phyloP scores from a whole-genome alignment of 441 rosid genomes.

The Viola pubescens region DNA sequence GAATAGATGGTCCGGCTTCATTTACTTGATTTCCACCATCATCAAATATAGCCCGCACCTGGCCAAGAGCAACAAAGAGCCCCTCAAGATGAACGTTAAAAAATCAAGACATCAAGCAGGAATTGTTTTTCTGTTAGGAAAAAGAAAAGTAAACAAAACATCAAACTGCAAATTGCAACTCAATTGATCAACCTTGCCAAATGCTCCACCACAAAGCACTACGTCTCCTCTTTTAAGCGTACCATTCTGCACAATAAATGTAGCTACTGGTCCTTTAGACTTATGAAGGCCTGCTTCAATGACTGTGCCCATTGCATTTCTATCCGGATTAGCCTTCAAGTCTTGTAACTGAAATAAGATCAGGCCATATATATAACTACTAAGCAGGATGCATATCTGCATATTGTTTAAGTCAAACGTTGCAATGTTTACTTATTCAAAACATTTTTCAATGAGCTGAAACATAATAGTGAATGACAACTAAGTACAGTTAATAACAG shows the following conservation, averaged over 20 bases:
- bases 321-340: conserved; percentile 90
- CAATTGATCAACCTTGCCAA: conserved; percentile 65
- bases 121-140: not conserved
- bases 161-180: conserved; percentile 11
- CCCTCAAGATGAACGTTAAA: not conserved
- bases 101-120: not conserved
- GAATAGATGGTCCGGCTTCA: conserved; percentile 94
- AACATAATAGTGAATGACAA: too few species aligned
- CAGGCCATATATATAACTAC: conserved; percentile 6
- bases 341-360: conserved; percentile 74
- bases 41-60: conserved; percentile 95
- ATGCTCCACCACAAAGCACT: conserved; percentile 91
- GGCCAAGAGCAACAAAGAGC: conserved; percentile 17
- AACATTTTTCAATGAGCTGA: too few species aligned
- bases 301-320: conserved; percentile 94
- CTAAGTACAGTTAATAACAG: too few species aligned
- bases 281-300: conserved; percentile 94
- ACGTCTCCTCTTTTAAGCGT: conserved; percentile 83
- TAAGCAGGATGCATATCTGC: conserved; percentile 9
- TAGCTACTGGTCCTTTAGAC: conserved; percentile 86
- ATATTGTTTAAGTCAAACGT: not conserved
- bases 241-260: conserved; percentile 94
- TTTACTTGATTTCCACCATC: conserved; percentile 71
- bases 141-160: not conserved
- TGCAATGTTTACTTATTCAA: too few species aligned